A percentile compares a stretch with the other conserved stretches of the same genome.
These are phyloP conservation scores for Globisporangium acanthophoron DNA, from an alignment of 352 stramenopile genomes.

Conservation along the genomic window DNA sequence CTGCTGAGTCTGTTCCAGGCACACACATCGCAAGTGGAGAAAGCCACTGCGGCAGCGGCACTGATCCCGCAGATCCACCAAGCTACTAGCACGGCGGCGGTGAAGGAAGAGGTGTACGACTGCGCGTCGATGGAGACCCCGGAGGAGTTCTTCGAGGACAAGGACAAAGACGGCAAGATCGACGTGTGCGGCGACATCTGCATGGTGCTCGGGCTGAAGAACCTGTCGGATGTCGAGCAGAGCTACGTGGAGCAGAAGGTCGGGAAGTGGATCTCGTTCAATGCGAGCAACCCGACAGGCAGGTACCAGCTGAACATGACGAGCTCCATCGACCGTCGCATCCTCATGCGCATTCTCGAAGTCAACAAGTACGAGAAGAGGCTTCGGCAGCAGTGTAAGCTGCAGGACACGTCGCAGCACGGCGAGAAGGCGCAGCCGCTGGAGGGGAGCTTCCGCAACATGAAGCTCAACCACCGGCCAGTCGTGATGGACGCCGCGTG, in stretches of 20 bases:
- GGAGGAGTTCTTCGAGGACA: slow-evolving; percentile 72
- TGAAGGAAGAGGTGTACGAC: slow-evolving; percentile 39
- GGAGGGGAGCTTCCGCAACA: slow-evolving; percentile 50
- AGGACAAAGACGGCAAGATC: slow-evolving; percentile 76
- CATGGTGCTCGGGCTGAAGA: slow-evolving; percentile 61
- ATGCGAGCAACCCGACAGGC: slow-evolving; percentile 61
- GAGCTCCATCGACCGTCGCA: slow-evolving; percentile 63
- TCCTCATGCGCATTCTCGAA: slow-evolving; percentile 66
- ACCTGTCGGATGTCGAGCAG: slow-evolving; percentile 64
- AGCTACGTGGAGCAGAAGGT: slow-evolving; percentile 62
- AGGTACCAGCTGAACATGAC: slow-evolving; percentile 65
- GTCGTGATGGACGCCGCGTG: slow-evolving; percentile 44
- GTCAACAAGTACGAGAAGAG: slow-evolving; percentile 54
- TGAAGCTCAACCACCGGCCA: slow-evolving; percentile 51
- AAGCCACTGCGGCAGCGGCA: slow-evolving; percentile 48
- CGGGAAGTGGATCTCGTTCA: slow-evolving; percentile 78
- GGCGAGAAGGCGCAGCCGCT: slow-evolving; percentile 31
- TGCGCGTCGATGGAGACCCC: slow-evolving; percentile 53
- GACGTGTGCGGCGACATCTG: slow-evolving; percentile 77
- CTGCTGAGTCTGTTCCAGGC: slow-evolving; percentile 54
- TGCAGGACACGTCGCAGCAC: slow-evolving; percentile 60
- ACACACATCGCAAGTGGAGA: slow-evolving; percentile 66
- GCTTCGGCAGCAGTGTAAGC: slow-evolving; percentile 45
- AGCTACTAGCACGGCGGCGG: slow-evolving; percentile 7
- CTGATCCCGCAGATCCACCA: slow-evolving; percentile 62